Percentiles rank a stretch among this genome's conserved stretches.
Evolutionary conservation across 73 alveolate genomes (phyloP).

Genomic region (Paramecium caudatum): DNA sequence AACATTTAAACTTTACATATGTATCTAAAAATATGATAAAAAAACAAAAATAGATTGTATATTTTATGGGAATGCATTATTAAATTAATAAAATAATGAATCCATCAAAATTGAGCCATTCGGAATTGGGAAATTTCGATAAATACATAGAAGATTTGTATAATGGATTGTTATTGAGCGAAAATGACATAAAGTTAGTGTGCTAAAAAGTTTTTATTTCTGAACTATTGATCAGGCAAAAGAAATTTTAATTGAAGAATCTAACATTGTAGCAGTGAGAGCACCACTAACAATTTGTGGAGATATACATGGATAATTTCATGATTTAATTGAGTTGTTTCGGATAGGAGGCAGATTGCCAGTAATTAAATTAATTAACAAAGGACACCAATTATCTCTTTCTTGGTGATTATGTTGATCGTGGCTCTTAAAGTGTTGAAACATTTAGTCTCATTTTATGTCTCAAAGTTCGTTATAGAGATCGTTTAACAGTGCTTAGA

Average conservation of each 20-base stretch:
- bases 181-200: conserved; percentile 90
- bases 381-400: conserved; percentile 94
- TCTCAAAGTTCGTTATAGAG: conserved; percentile 88
- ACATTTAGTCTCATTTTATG: conserved; percentile 85
- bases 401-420: conserved; percentile 97
- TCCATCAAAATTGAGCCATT: conserved; percentile 58
- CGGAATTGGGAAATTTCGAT: conserved; percentile 76
- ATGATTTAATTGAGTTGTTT: conserved; percentile 93
- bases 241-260: conserved; percentile 89
- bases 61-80: no score
- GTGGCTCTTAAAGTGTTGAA: conserved; percentile 94
- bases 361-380: conserved; percentile 46
- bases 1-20: no score
- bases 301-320: conserved; percentile 98
- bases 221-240: conserved; percentile 81
- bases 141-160: conserved; percentile 74
- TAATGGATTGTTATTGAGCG: conserved; percentile 84
- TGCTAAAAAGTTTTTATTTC: conserved; percentile 83
- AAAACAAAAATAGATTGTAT: no score
- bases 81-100: no score
- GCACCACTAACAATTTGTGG: conserved; percentile 97
- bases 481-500: conserved; percentile 88
- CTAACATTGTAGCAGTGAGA: conserved; percentile 81
- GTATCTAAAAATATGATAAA: no score
- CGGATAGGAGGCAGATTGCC: conserved; percentile 89